Evolutionary conservation across 805 yeast species (phyloP), one percentile per base, ranked within the genome.

Genomic region (Kodamaea leandrae): DNA sequence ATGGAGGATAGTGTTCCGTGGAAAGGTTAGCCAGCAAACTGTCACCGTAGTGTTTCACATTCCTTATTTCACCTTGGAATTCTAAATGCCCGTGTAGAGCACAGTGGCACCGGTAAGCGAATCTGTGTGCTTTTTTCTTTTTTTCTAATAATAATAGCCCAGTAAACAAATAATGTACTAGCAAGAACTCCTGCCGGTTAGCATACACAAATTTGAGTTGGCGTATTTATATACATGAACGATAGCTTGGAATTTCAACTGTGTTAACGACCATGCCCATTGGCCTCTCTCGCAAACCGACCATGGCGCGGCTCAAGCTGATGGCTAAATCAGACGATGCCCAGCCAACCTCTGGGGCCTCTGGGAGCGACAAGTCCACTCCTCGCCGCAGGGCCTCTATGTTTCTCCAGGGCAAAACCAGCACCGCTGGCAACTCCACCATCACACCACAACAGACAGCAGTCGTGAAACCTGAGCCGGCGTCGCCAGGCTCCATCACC

Each of bases 261-360:
- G 8, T 12, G 5, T 6, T 12, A 7, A 4, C 18, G 18, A 14
- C 5, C 20, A 34, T 34, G 37, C 37, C 37, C 6, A 23, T 24
- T 24, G 27, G 27, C 17, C 37, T 34, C 27, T 34, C 37, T 10
- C 27, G 37, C 19, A 34, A 34, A 19, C 15, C 39, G 9, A 26
- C 39, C n/a, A 23, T 23, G 17, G 30, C 39, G 8, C 27, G 26
- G 26, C 39, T 36, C 15, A 30, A 28, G 15, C 21, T 12, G n/a
- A 36, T n/a, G 32, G 19, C 26, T 17, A 27, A 21, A 3, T 20
- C 19, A 14, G 32, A 28, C 32, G 17, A 26, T 13, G 6, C 14
- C 13, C 14, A 8, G 10, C 29, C 29, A 6, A 7, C 25, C 25
- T 10, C 10, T 6, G 25, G 9, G 6, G 9, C 25, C 14, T 8